Evolutionary conservation across 306 rosid species (phyloP).

Genomic region (Trifolium dubium): DNA sequence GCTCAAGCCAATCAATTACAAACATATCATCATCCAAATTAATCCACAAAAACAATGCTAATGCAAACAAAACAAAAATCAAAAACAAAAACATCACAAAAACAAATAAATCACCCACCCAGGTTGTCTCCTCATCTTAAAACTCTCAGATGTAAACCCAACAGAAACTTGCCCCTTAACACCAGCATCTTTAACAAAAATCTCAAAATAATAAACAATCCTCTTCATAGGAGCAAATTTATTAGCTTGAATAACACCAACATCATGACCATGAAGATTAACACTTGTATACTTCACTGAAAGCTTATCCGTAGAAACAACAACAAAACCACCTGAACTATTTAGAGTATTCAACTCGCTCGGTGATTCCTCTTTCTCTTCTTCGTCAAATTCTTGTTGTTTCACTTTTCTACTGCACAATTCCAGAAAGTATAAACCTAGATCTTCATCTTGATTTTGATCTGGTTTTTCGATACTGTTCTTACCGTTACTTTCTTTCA

Average conservation of each 20-base stretch:
- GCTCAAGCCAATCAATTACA: background rate
- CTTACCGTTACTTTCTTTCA: slow-evolving; percentile 38
- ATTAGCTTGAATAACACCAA: slow-evolving; percentile 89
- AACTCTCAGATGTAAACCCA: slow-evolving; percentile 84
- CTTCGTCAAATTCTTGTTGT: slow-evolving; percentile 37
- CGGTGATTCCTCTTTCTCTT: slow-evolving; percentile 72
- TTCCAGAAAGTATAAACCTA: slow-evolving; percentile 66
- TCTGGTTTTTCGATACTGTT: slow-evolving; percentile 26
- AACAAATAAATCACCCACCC: slow-evolving; percentile 74
- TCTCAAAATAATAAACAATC: slow-evolving; percentile 86
- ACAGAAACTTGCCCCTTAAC: slow-evolving; percentile 83
- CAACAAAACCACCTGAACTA: slow-evolving; percentile 92
- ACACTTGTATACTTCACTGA: slow-evolving; percentile 76
- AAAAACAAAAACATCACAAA: background rate
- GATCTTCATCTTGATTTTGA: slow-evolving; percentile 60
- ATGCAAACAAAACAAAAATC: background rate
- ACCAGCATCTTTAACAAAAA: slow-evolving; percentile 88
- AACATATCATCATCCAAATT: too few species aligned
- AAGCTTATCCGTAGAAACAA: slow-evolving; percentile 81
- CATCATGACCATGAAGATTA: slow-evolving; percentile 90
- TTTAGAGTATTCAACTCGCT: slow-evolving; percentile 87
- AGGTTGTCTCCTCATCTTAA: slow-evolving; percentile 97
- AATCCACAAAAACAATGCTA: too few species aligned
- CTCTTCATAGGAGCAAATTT: slow-evolving; percentile 81
- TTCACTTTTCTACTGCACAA: slow-evolving; percentile 54